phyloP scores from a whole-genome alignment of 768 basidiomycete species.

The Neoboletus subvelutipes region DNA sequence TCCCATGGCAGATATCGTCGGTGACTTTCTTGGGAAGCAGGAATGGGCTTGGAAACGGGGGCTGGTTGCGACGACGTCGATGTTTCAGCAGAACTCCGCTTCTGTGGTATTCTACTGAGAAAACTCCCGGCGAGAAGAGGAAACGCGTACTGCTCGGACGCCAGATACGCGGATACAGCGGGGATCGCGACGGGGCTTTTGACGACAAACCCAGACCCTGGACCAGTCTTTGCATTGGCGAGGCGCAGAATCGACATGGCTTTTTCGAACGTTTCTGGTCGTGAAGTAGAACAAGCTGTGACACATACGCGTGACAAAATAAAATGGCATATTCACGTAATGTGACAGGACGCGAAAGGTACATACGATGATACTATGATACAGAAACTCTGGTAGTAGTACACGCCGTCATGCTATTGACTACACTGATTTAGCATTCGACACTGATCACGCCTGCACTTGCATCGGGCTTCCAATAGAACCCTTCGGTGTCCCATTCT shows the following conservation, averaged over 20 bases:
- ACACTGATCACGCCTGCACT: background rate
- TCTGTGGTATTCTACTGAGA: background rate
- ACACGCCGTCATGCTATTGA: background rate
- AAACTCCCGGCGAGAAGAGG: background rate
- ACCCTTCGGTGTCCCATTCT: conserved; percentile 24
- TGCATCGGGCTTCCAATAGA: conserved; percentile 7
- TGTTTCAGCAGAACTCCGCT: background rate
- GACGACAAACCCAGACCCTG: conserved; percentile 29
- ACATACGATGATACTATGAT: too few relatives aligned
- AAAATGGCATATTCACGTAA: background rate
- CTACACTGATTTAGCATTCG: background rate
- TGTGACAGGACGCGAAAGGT: background rate
- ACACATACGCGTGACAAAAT: background rate
- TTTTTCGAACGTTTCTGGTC: conserved; percentile 23
- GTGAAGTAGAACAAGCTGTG: background rate
- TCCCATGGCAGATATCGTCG: conserved; percentile 18
- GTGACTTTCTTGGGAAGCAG: conserved; percentile 21
- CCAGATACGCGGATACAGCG: conserved; percentile 32
- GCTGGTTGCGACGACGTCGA: conserved; percentile 1
- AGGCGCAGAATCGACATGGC: conserved; percentile 25
- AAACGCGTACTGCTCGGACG: conserved; percentile 31
- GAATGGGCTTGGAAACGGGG: background rate
- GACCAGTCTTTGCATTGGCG: conserved; percentile 24
- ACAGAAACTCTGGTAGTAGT: background rate
- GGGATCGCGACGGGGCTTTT: conserved; percentile 26